Evolutionary conservation across 179 eudicot genomes (phyloP).

Genomic region (Beta macrorhiza): DNA sequence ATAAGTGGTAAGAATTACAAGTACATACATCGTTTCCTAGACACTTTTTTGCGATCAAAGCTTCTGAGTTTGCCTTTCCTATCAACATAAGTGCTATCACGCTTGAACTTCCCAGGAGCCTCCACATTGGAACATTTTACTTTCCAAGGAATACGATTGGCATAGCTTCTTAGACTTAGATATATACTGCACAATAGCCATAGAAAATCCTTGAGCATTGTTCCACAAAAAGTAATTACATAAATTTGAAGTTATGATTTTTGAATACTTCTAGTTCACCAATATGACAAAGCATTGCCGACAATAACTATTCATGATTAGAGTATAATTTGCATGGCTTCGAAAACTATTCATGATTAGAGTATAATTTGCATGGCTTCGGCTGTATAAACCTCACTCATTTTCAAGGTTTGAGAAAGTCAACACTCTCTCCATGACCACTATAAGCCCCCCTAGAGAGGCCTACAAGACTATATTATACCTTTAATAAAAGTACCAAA

Average conservation of each 20-base stretch:
- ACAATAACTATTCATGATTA: background rate
- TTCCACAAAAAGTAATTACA: background rate
- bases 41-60: conserved; percentile 66
- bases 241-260: background rate
- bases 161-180: conserved; percentile 23
- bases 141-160: conserved; percentile 6
- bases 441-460: background rate
- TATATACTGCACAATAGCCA: conserved; percentile 22
- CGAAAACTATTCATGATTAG: background rate
- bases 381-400: background rate
- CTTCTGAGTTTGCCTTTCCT: conserved; percentile 51
- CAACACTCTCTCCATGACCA: background rate
- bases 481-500: background rate
- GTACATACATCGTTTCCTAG: conserved; percentile 69
- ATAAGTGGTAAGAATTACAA: background rate
- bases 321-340: background rate
- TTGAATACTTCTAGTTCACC: background rate
- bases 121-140: conserved; percentile 24
- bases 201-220: background rate
- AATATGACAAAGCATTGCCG: background rate
- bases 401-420: background rate
- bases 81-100: conserved; percentile 59
- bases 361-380: background rate
- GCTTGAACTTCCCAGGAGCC: conserved; percentile 45
- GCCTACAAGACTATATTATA: background rate